Evolutionary conservation across 441 rosid genomes (phyloP), one percentile per base, ranked within the genome.

Genomic region (Croton setiger): DNA sequence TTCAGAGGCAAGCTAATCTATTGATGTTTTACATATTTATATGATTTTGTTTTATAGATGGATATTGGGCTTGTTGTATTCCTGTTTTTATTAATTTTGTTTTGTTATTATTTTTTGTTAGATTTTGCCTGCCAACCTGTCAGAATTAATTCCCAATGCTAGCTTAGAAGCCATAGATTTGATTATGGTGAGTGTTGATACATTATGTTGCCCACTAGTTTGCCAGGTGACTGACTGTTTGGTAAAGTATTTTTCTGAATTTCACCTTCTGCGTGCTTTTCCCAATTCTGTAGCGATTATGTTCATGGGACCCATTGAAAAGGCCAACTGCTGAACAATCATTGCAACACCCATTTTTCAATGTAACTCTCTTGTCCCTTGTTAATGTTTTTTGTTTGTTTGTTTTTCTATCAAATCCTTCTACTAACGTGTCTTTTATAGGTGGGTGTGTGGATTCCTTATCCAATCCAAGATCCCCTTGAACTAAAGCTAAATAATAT

Each of bases 261-360:
- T 77, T 20, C 49, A 41, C 44, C 68, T 20, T 52, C 70, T 76
- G 43, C 10, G 43, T 59, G 27, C 74, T 47, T 52, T 31, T 70
- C 53, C 57, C 60, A 73, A 0, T 27, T 27, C 31, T 27, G 31
- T 2, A 94, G 97, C 83, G 76, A 82, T 83, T 94, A 70, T 91
- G 97, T 78, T 88, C 95, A 4, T 94, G 98, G 98, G 94, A 91
- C 76, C 97, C 93, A 27, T 65, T 78, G 56, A 89, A 84, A 79
- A 84, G 98, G 85, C 98, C 96, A 81, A 87, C 94, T 61, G 97
- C 97, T 15, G 97, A 91, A 37, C 91, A 94, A 73, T 87, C 96
- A 9, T 76, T 91, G 71, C 83, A 83, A 68, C 98, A 94, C 85
- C 94, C 98, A 9, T 94, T 94, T 82, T 90, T 94, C 81, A 83